Conservation (phyloP, 73 alveolate species). For the Paramecium sexaurelia region DNA sequence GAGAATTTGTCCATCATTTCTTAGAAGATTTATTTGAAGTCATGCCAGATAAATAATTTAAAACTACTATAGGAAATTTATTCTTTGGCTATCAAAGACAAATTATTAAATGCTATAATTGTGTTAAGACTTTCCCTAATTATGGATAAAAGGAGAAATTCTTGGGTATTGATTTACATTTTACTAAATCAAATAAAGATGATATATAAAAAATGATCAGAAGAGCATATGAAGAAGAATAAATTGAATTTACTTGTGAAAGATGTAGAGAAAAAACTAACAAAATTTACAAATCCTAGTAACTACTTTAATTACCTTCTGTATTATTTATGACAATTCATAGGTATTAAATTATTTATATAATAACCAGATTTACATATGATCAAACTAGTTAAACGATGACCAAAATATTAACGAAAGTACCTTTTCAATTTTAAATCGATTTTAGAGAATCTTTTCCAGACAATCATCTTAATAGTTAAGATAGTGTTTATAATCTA, state of each 20-base stretch:
- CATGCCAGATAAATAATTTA: not conserved
- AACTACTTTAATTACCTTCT: slow-evolving; percentile 12
- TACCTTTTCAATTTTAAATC: slow-evolving; percentile 30
- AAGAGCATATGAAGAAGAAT: not conserved
- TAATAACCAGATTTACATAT: not conserved
- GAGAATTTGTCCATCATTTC: slow-evolving; percentile 51
- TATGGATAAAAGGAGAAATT: not conserved
- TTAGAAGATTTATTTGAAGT: not conserved
- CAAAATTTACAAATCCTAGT: not conserved
- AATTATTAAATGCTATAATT: not conserved
- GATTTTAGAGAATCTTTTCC: slow-evolving; percentile 8
- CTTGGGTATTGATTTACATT: slow-evolving; percentile 47
- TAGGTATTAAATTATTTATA: not conserved
- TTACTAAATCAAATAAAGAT: not conserved
- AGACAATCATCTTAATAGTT: not conserved
- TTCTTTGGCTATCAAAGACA: slow-evolving; percentile 26
- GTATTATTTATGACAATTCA: slow-evolving; percentile 12
- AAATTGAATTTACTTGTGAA: slow-evolving; percentile 46
- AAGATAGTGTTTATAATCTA: not conserved
- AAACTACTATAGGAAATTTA: not conserved
- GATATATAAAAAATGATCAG: not conserved
- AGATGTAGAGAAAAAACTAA: not conserved
- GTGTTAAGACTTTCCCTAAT: not conserved
- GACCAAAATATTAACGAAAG: slow-evolving; percentile 5
- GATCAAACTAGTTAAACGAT: not conserved